These are phyloP conservation scores for Ascoidea asiatica DNA, from an alignment of 805 yeast species.

Conservation along the genomic window DNA sequence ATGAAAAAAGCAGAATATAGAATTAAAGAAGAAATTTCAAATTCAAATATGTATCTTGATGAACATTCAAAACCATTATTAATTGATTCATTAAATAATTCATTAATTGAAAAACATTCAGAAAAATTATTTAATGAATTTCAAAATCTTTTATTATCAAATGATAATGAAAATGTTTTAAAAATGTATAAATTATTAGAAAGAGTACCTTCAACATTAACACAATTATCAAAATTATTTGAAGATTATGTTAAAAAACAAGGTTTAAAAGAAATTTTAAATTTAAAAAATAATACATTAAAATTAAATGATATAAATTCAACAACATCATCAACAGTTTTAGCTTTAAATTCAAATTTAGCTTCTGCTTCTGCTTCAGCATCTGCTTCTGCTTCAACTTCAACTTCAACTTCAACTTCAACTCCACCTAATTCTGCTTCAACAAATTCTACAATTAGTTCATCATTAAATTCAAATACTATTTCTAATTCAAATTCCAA, in stretches of 20 bases:
- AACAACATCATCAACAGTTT: no score
- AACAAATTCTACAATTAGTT: no score
- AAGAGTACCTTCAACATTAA: slow-evolving; percentile 69
- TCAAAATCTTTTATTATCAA: slow-evolving; percentile 57
- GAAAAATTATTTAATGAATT: slow-evolving; percentile 67
- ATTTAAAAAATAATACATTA: slow-evolving; percentile 27
- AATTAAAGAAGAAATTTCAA: slow-evolving; percentile 68
- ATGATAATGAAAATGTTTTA: slow-evolving; percentile 56
- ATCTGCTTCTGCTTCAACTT: no score
- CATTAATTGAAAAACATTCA: slow-evolving; percentile 70
- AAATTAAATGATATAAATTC: slow-evolving; percentile 15
- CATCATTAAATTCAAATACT: no score
- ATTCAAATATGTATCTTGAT: slow-evolving; percentile 71
- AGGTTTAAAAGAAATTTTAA: slow-evolving; percentile 49
- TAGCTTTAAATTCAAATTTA: no score
- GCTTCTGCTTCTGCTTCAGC: no score
- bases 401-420: slow-evolving; percentile 11
- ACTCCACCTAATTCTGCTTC: slow-evolving; percentile 5
- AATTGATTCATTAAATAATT: slow-evolving; percentile 61
- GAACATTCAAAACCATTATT: slow-evolving; percentile 72
- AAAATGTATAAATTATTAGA: slow-evolving; percentile 65
- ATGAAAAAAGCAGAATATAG: slow-evolving; percentile 76
- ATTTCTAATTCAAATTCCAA: no score
- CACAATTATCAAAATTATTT: slow-evolving; percentile 61
- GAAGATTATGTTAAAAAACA: slow-evolving; percentile 57